Evolutionary conservation across 140 eudicot genomes (phyloP).

Genomic region (Bidens hawaiensis): DNA sequence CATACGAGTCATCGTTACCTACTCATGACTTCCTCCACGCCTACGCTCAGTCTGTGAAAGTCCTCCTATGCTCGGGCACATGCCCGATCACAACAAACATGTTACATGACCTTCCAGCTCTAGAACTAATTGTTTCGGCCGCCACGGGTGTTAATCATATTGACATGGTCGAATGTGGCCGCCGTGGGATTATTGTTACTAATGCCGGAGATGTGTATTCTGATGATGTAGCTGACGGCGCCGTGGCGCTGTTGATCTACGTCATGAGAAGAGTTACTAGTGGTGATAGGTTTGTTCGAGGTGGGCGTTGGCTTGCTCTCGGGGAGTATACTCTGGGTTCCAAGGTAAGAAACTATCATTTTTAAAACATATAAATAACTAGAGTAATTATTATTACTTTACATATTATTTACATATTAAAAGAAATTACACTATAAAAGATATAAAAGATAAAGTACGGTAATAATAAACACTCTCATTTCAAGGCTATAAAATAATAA

Average conservation of each 20-base stretch:
- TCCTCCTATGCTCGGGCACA: constrained; percentile 13
- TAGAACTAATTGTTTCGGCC: constrained; percentile 20
- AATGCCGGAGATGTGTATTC: constrained; percentile 24
- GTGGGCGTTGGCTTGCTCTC: constrained; percentile 14
- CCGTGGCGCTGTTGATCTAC: constrained; percentile 19
- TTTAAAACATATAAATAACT: too few relatives aligned
- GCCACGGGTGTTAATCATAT: constrained; percentile 26
- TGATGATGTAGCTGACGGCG: constrained; percentile 27
- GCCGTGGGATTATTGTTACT: constrained; percentile 18
- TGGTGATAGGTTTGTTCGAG: constrained; percentile 25
- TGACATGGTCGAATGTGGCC: constrained; percentile 26
- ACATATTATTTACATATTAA: too few relatives aligned
- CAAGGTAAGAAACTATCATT: too few relatives aligned
- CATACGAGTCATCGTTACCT: constrained; percentile 28
- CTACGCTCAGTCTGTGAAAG: constrained; percentile 14
- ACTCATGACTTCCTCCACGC: constrained; percentile 20
- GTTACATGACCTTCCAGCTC: constrained; percentile 15
- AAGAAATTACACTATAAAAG: too few relatives aligned
- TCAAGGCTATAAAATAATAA: too few relatives aligned
- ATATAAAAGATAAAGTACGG: too few relatives aligned
- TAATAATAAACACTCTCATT: too few relatives aligned
- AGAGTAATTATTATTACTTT: too few relatives aligned
- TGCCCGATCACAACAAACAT: constrained; percentile 21
- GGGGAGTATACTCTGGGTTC: constrained; percentile 15
- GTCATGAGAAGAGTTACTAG: constrained; percentile 21